A percentile compares a stretch with the other conserved stretches of the same genome.
phyloP scores from a whole-genome alignment of 75 land plant genomes.

The Selaginella tamariscina region DNA sequence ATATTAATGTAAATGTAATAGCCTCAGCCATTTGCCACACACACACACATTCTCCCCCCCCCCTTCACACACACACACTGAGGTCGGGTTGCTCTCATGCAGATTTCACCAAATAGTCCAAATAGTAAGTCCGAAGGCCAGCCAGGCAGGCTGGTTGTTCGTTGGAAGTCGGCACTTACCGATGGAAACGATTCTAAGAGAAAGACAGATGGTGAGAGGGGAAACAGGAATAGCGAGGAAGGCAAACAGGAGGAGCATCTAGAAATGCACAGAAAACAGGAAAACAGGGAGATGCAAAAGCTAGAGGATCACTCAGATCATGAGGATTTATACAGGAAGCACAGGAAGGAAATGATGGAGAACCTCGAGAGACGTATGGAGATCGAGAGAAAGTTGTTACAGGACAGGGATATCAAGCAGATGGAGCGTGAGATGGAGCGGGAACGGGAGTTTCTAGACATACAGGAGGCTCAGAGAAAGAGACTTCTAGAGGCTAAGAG shows the following conservation, averaged over 20 bases:
- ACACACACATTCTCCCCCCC: too few species aligned
- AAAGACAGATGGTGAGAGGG: not conserved
- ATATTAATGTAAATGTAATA: too few species aligned
- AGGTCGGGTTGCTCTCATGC: too few species aligned
- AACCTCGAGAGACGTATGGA: not conserved
- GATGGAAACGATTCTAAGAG: not conserved
- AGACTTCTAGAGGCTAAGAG: not conserved
- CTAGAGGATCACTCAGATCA: not conserved
- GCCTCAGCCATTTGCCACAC: too few species aligned
- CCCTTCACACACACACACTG: too few species aligned
- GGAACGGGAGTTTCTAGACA: not conserved
- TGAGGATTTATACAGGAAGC: not conserved
- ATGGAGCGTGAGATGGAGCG: not conserved
- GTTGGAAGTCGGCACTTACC: not conserved
- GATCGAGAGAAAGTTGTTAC: not conserved
- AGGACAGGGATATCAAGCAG: not conserved
- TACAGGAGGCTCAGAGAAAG: not conserved
- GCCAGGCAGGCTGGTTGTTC: not conserved
- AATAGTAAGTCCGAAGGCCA: too few species aligned
- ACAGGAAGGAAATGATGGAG: not conserved
- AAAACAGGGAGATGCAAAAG: not conserved
- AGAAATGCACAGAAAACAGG: too few species aligned
- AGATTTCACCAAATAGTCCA: too few species aligned
- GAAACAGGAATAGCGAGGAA: not conserved
- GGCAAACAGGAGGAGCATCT: too few species aligned